Base-by-base conservation (phyloP, 2,329 filamentous ascomycete species). In the Clonostachys chloroleuca region DNA sequence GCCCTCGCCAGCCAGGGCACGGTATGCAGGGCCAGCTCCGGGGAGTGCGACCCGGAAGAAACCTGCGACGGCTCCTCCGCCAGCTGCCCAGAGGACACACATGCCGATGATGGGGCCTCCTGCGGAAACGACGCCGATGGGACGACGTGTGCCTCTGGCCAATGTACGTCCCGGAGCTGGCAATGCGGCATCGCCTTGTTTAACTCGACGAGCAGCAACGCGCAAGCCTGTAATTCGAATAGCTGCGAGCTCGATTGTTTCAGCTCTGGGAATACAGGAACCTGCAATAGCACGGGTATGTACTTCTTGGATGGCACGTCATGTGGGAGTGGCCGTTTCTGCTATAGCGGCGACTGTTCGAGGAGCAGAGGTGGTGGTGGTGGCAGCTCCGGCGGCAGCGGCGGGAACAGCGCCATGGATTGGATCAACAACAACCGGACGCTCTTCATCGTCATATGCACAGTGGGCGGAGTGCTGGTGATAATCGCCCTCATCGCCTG, bases 121-220 rank as follows among this genome's bases (percentile, higher is more conserved):
- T 99, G 94, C 61, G 90, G 89, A 34, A 60, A 67, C 9, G 24
- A 30, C 9, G 24, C 24, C 24, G 24, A 30, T 3, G 80, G 80
- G 3, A 77, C 96, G 33, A 70, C 80, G 34, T 99, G 94, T 62
- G 90, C 94, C 33, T 92, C 87, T 42, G 94, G 94, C 12, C 92
- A 97, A 67, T 99, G 94, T 67, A 99, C 94, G 5, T 94, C 87
- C 46, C 85, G 94, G 52, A 84, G 96, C 64, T 78, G 85, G 60
- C 94, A 99, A 69, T 99, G 94, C 72, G 84, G 86, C 65, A 86
- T 83, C 12, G 76, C 95, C 42, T 87, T 96, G 76, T 91, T 90
- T 36, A 81, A 79, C 30, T 80, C 87, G 51, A 86, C 84, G 1
- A 76, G 80, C 48, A 80, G 78, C 62, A 92, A 91, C 68, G 92